A percentile compares a stretch with the other conserved stretches of the same genome.
These are phyloP conservation scores for Tympanopsis confertula DNA, from an alignment of 2,329 filamentous ascomycete species.

Conservation along the genomic window DNA sequence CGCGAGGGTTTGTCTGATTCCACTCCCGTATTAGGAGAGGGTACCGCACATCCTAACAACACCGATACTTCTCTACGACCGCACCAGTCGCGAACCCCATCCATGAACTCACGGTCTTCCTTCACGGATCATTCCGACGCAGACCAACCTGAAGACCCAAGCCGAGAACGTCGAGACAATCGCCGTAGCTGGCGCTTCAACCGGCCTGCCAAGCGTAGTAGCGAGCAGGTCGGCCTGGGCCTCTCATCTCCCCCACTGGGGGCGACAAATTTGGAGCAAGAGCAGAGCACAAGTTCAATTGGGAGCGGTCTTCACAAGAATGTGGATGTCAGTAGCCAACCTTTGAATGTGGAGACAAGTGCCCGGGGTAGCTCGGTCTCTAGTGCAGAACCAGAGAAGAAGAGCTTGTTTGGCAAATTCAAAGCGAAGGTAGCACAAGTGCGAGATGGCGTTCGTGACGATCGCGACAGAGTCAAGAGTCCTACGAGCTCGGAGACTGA, in stretches of 20 bases:
- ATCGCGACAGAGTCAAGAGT: background rate
- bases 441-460: background rate
- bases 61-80: background rate
- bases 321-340: background rate
- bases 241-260: background rate
- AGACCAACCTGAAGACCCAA: background rate
- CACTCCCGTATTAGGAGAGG: too few relatives aligned
- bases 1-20: too few relatives aligned
- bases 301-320: background rate
- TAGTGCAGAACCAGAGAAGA: background rate
- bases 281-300: background rate
- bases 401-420: conserved; percentile 1
- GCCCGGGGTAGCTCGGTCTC: background rate
- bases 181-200: background rate
- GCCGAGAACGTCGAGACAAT: background rate
- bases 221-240: background rate
- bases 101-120: background rate
- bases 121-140: background rate
- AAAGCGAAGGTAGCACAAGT: background rate
- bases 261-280: background rate
- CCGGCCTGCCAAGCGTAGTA: background rate
- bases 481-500: background rate
- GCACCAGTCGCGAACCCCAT: background rate
- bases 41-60: too few relatives aligned
- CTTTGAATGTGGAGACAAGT: background rate